Evolutionary conservation across 208 protist species (phyloP), one percentile per base, ranked within the genome.

Genomic region (Acanthamoeba sp.): DNA sequence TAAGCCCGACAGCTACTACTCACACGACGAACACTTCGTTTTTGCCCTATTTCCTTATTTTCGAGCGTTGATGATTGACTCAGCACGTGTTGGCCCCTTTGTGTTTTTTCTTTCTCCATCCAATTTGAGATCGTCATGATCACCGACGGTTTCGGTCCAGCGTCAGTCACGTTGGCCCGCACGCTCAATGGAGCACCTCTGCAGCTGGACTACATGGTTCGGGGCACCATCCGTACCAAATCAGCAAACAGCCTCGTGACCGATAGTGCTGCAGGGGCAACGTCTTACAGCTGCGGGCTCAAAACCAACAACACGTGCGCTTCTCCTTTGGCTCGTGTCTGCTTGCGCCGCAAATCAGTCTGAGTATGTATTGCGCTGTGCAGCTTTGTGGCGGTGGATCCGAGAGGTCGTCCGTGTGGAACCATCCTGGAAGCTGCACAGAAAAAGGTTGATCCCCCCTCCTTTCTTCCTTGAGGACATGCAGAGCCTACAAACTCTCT

Each of bases 381-480:
- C 50, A 38, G 42, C 12, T 62, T 24, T 32, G 50, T 96, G 20
- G 82, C 91, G 45, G 96, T 97, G 1, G 93, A 95, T 66, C 18
- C 52, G 6, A 16, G 38, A 4, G 55, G n/a, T 7, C 95, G 45
- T 22, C 93, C 95, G 24, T 71, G 73, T 1, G 96, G 80, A 0
- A 95, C 94, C 22, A 20, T 97, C 0, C 40, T 97, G 22, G 96
- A 97, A n/a, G 94, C 95, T 29, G 95, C 95, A 16, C 91, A 82
- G 27, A 38, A 32, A 1, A 66, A 93, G 22, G 89, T 34, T 10
- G n/a, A 1, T 45, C 57, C 29, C 32, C 0, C 22, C 66, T 66
- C 82, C 10, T 22, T 48, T 4, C 29, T 84, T 55, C 27, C 7
- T 14, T 29, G 45, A 29, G 22, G 38, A 50, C 12, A 73, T n/a